Evolutionary conservation across 179 eudicot species (phyloP), one percentile per base, ranked within the genome.

Genomic region (Silene coronaria): DNA sequence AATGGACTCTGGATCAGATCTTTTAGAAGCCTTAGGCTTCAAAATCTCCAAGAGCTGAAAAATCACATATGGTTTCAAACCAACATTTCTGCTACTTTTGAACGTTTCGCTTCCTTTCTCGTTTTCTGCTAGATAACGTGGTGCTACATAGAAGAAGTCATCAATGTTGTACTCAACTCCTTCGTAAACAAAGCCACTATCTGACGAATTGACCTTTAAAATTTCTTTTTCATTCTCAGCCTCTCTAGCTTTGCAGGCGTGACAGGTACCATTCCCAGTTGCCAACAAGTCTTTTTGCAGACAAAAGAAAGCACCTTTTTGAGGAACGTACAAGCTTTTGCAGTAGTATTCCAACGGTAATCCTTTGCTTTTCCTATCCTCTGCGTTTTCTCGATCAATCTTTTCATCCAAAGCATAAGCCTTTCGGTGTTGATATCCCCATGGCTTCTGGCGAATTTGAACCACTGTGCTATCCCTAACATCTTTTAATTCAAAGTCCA

Each of bases 21-120:
- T 78, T 76, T 79, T 87, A 24, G 88, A 67, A 42, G 81, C 80
- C 78, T 85, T 85, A 8, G 78, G 84, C 61, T 53, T 77, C 63
- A 82, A 78, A 69, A 93, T 86, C 51, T 80, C 96, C 80, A 93
- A 78, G 76, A 93, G 75, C 78, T 93, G 96, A 77, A 93, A 91
- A 67, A 93, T 78, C 69, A 84, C 93, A 85, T 84, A 93, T 12
- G 99, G 90, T 78, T 84, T 96, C 81, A 93, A 78, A 62, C 98
- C 99, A 78, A 96, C 99, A 85, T 87, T 96, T 76, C 97, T 93
- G 74, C 99, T 91, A 75, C 96, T 80, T 76, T 91, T 96, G 63
- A 87, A 89, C 28, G 87, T 87, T 75, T 55, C 90, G 57, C 14
- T 62, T 5, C 81, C 96, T 67, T 72, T 79, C 70, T 84, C 89